Evolutionary conservation across 768 basidiomycete genomes (phyloP).

Genomic region (Boletus fagicola): DNA sequence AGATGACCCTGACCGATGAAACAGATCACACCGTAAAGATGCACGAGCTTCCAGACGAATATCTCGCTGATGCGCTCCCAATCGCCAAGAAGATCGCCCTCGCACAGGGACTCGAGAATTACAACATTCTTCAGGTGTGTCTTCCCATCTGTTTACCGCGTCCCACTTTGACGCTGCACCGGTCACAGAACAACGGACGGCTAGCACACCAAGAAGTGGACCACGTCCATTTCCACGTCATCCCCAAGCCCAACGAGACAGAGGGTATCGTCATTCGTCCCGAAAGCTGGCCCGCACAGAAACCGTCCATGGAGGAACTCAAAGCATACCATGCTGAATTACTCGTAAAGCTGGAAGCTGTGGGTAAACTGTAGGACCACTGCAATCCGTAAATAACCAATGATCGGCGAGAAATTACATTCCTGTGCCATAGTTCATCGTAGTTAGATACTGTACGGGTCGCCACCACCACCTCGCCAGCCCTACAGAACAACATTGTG

Average conservation of each 20-base stretch:
- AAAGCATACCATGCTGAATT: conserved; percentile 22
- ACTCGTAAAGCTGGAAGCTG: conserved; percentile 14
- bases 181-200: conserved; percentile 61
- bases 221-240: conserved; percentile 93
- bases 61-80: conserved; percentile 71
- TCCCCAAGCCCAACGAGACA: conserved; percentile 74
- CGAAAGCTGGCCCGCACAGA: conserved; percentile 50
- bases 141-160: too few species aligned
- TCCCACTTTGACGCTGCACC: not conserved
- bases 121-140: conserved; percentile 76
- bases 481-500: too few species aligned
- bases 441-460: too few species aligned
- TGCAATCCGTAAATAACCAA: not conserved
- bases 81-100: conserved; percentile 85
- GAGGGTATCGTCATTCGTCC: conserved; percentile 70
- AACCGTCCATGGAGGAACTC: conserved; percentile 21
- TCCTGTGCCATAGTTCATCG: not conserved
- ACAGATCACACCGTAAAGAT: conserved; percentile 84
- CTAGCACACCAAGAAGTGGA: conserved; percentile 69
- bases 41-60: conserved; percentile 85
- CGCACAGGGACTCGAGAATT: conserved; percentile 72
- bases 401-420: not conserved
- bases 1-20: not conserved
- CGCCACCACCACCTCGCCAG: too few species aligned
- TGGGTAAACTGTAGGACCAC: conserved; percentile 17